A percentile compares a stretch with the other conserved stretches of the same genome.
phyloP scores from a whole-genome alignment of 2,329 filamentous ascomycete species.

The Aspergillus proliferans region DNA sequence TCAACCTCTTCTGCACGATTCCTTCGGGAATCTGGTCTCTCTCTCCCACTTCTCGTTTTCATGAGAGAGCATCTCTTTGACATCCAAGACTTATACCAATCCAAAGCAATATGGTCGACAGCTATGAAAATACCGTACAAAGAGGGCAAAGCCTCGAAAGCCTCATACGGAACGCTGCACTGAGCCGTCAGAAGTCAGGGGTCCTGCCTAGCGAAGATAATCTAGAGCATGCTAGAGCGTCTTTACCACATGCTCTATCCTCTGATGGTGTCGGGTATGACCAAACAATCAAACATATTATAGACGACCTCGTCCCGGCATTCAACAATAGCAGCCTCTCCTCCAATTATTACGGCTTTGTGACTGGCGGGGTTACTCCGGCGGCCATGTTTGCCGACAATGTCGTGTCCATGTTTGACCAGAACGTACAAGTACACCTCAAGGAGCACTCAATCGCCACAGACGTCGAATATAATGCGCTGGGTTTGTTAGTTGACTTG shows the following conservation, averaged over 20 bases:
- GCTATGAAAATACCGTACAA: constrained; percentile 4
- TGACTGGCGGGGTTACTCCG: constrained; percentile 74
- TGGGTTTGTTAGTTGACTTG: constrained; percentile 63
- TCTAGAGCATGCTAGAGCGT: constrained; percentile 27
- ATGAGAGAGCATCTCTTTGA: too few species aligned
- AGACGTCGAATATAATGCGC: constrained; percentile 65
- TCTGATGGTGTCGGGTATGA: constrained; percentile 25
- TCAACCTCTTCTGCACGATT: too few species aligned
- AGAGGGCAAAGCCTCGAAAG: constrained; percentile 18
- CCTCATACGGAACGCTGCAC: constrained; percentile 25
- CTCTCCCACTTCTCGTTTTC: too few species aligned
- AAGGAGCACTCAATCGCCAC: constrained; percentile 69
- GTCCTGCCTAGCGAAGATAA: constrained; percentile 27
- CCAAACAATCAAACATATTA: constrained; percentile 31
- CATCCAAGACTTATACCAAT: background rate
- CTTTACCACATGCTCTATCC: constrained; percentile 25
- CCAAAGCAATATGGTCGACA: background rate
- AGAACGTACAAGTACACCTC: constrained; percentile 79
- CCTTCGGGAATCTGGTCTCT: too few species aligned
- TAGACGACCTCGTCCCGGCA: constrained; percentile 43
- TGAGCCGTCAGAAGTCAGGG: constrained; percentile 21
- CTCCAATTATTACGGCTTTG: constrained; percentile 77
- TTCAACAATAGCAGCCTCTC: constrained; percentile 62
- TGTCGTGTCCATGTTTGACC: constrained; percentile 72
- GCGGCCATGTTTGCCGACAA: constrained; percentile 77